A percentile compares a stretch with the other conserved stretches of the same genome.
Evolutionary conservation across 176 grass and related monocot species (phyloP).

Genomic region (Oryza coarctata): DNA sequence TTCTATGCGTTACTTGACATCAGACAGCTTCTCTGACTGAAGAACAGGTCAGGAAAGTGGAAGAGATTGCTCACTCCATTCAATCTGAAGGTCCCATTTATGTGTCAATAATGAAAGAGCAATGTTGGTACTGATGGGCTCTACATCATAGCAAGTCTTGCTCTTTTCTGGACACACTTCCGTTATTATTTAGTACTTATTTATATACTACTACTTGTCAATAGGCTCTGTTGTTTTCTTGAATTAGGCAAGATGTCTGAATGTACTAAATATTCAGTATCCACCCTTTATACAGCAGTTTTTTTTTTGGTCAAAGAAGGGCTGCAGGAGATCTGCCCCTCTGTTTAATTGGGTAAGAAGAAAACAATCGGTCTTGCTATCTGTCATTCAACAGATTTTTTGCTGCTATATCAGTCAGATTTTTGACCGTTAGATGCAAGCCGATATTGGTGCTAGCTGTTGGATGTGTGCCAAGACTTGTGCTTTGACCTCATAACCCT

Average conservation of each 20-base stretch:
- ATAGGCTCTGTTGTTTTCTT: not conserved
- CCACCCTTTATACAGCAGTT: no score
- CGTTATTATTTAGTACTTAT: not conserved
- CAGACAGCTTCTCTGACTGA: not conserved
- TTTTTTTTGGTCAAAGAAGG: no score
- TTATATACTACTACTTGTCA: not conserved
- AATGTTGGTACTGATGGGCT: not conserved
- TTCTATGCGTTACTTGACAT: not conserved
- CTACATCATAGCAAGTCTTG: not conserved
- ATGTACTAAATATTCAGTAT: not conserved
- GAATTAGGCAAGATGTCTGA: not conserved
- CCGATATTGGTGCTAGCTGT: no score
- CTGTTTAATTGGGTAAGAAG: no score
- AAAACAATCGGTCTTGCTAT: no score
- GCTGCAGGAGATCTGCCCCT: no score
- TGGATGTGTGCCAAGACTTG: no score
- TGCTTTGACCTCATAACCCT: no score
- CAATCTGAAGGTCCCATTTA: constrained; percentile 24
- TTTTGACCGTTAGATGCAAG: no score
- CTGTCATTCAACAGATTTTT: no score
- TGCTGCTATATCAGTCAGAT: no score
- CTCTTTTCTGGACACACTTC: not conserved
- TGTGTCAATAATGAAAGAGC: constrained; percentile 5
- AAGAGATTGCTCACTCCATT: constrained; percentile 12
- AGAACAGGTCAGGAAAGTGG: not conserved